Evolutionary conservation across 208 protist species (phyloP).

Genomic region (Crithidia sp.): DNA sequence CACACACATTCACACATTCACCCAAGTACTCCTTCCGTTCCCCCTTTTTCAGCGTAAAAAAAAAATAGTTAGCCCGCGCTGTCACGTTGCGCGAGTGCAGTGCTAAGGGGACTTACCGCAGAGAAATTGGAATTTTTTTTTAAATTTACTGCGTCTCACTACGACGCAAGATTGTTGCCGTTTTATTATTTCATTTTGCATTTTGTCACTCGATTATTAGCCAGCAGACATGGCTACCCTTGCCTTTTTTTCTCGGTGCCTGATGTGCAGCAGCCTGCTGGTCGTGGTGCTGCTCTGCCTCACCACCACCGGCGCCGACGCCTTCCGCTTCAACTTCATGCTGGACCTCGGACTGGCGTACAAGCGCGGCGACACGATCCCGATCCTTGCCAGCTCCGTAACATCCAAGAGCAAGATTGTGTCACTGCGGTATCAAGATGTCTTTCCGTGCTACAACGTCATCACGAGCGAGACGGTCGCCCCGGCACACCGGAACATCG

Average conservation of each 20-base stretch:
- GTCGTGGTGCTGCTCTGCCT: slow-evolving; percentile 16
- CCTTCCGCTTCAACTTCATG: slow-evolving; percentile 22
- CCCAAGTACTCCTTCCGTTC: no score
- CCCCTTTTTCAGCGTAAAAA: no score
- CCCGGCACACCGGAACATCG: slow-evolving; percentile 23
- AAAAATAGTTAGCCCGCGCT: no score
- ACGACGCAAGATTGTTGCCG: no score
- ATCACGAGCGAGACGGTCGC: neutral
- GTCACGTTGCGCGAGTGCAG: no score
- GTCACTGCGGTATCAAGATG: slow-evolving; percentile 15
- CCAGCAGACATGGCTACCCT: neutral
- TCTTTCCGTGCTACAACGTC: slow-evolving; percentile 16
- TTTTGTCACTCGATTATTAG: neutral
- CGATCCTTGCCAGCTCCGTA: slow-evolving; percentile 19
- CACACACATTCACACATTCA: no score
- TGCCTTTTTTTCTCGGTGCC: neutral
- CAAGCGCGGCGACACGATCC: neutral
- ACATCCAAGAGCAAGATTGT: slow-evolving; percentile 26
- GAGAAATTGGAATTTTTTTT: no score
- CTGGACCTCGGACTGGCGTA: slow-evolving; percentile 17
- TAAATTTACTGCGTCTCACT: no score
- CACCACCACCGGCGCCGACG: neutral
- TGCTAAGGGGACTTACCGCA: no score
- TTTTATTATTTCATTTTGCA: neutral
- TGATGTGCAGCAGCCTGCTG: neutral